Evolutionary conservation across 805 yeast genomes (phyloP).

Genomic region (Ogataea henricii): DNA sequence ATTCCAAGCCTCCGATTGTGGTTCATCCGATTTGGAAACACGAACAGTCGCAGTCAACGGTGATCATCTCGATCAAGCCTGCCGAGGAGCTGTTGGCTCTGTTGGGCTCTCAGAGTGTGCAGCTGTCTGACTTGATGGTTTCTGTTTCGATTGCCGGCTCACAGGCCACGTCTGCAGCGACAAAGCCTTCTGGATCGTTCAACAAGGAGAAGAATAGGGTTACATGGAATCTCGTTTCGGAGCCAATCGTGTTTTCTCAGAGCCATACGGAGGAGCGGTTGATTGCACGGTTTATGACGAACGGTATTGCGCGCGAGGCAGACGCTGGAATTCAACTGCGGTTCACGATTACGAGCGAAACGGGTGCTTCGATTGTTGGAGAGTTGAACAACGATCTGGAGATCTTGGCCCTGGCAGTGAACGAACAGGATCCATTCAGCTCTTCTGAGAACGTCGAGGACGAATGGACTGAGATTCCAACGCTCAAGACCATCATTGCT

Average conservation of each 20-base stretch:
- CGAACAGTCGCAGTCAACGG: slow-evolving; percentile 81
- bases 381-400: slow-evolving; percentile 43
- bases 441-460: slow-evolving; percentile 23
- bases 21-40: slow-evolving; percentile 88
- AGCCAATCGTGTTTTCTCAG: slow-evolving; percentile 41
- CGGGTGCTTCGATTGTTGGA: slow-evolving; percentile 47
- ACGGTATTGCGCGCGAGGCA: slow-evolving; percentile 68
- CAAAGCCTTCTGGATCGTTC: slow-evolving; percentile 91
- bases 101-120: slow-evolving; percentile 37
- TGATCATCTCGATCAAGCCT: slow-evolving; percentile 70
- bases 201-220: slow-evolving; percentile 83
- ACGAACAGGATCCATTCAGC: slow-evolving; percentile 38
- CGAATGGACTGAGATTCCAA: slow-evolving; percentile 43
- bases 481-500: slow-evolving; percentile 48
- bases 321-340: slow-evolving; percentile 73
- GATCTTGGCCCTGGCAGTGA: slow-evolving; percentile 29
- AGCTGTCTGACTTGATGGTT: slow-evolving; percentile 59
- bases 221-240: slow-evolving; percentile 67
- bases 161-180: slow-evolving; percentile 69
- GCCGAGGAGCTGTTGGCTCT: slow-evolving; percentile 44
- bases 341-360: slow-evolving; percentile 49
- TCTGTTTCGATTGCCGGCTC: slow-evolving; percentile 66
- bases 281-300: slow-evolving; percentile 84
- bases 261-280: slow-evolving; percentile 58
- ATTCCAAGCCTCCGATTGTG: slow-evolving; percentile 61